Evolutionary conservation across 1,284 basidiomycete species (phyloP), one percentile per base, ranked within the genome.

Genomic region (Moesziomyces sp.): DNA sequence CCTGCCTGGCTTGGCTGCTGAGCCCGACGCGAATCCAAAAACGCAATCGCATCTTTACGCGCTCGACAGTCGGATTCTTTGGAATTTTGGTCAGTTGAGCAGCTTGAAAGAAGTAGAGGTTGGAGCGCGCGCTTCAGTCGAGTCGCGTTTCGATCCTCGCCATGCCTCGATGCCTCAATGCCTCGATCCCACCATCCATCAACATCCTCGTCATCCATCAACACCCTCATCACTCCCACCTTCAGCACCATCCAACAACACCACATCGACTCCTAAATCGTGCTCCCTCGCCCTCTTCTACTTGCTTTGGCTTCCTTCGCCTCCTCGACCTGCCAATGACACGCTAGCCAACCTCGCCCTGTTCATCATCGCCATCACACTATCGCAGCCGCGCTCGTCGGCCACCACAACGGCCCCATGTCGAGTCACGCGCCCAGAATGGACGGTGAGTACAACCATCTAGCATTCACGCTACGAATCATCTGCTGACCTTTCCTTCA

Each of bases 341-440:
- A 38, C 35, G 35, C 35, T 38, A 38, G 16, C 16, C 35, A 30
- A 11, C 30, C 11, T 30, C 30, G 11, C 11, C 30, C 30, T 44
- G 30, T 18, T 18, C 46, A 21, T 47, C 48, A 30, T 35, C 44
- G 23, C 28, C 48, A 46, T 28, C 52, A 24, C 13, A 30, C n/a
- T 19, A 52, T 48, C 38, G 8, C 30, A 8, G 5, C 30, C 30
- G 30, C 28, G 8, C 30, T 16, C 35, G 14, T 38, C 35, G 35
- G 14, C 13, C 14, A 38, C 35, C 35, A 21, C 13, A 5, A 19
- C 43, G 56, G 35, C 60, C 46, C 19, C 67, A 63, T 64, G 50
- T 55, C 55, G 51, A 80, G 77, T 79, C 76, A 83, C 74, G 57
- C 71, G 68, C 43, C 69, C 45, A 69, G 47, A 44, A 69, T 69